Evolutionary conservation across 169 alveolate species (phyloP).

Genomic region (Ichthyophthirius multifiliis): DNA sequence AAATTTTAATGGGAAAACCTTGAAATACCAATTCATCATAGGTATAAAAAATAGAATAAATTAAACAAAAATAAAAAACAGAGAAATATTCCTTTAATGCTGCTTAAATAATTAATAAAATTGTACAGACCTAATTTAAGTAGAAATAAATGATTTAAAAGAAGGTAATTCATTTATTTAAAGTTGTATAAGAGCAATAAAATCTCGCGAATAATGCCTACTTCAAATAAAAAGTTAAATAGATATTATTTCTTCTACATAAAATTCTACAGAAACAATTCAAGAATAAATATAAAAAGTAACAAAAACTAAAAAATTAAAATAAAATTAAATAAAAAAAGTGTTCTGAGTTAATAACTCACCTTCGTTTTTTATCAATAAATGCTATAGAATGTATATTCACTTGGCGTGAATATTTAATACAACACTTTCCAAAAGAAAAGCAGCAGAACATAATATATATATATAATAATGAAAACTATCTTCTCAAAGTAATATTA

Average conservation of each 20-base stretch:
- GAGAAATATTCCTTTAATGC: background rate
- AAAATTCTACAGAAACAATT: too few species aligned
- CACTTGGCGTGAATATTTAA: background rate
- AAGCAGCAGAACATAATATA: too few species aligned
- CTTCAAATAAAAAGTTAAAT: background rate
- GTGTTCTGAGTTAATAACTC: background rate
- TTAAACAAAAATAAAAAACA: background rate
- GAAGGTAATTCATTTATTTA: background rate
- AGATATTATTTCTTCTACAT: too few species aligned
- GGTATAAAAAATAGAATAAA: background rate
- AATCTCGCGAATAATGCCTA: background rate
- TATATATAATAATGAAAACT: too few species aligned
- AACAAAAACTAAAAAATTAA: too few species aligned
- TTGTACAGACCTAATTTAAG: background rate
- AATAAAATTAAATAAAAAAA: background rate
- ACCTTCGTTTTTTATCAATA: background rate
- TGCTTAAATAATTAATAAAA: background rate
- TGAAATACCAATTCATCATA: background rate
- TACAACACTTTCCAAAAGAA: too few species aligned
- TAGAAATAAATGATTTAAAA: background rate
- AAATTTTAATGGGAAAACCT: background rate
- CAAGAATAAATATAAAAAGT: too few species aligned
- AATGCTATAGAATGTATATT: background rate
- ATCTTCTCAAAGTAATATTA: too few species aligned
- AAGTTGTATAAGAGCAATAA: background rate